Evolutionary conservation across 495 filamentous ascomycete species (phyloP), one percentile per base, ranked within the genome.

Genomic region (Lindgomyces ingoldianus): DNA sequence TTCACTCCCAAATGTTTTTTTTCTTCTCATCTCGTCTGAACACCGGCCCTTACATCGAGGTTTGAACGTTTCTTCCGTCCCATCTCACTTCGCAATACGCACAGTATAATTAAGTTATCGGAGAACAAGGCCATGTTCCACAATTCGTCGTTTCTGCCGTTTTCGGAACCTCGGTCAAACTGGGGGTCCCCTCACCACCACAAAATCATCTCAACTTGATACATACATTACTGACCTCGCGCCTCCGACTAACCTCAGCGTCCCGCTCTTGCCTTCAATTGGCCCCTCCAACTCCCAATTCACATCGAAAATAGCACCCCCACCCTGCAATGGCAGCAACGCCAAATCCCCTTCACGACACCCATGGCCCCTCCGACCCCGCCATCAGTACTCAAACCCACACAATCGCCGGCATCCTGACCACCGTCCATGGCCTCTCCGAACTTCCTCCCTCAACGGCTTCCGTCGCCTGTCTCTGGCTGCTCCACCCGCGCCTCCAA

Each of bases 401-500:
- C 50, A 80, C 81, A 19, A 88, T 98, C 74, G 84, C 88, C 24
- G 91, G 93, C 24, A 85, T 96, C 26, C 79, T 87, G 8, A 83
- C 86, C 12, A 86, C 86, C 52, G 83, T 96, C 52, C 91, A 90
- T 72, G 93, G 93, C 19, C 80, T 96, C 1, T 75, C 85, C 18
- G 90, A 96, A 66, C 81, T 96, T 4, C 75, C 81, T 4, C 21
- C 75, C 9, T 75, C 82, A 29, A 67, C 71, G 22, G 60, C 70
- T 27, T 74, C 78, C 1, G 76, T 93, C 12, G 85, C 91, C 27
- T 89, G 87, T 73, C 80, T 96, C 46, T 96, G 91, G 91, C 84
- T 98, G 16, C 82, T 96, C 29, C 91, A 97, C 75, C 90, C 89
- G 1, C 85, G 94, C 21, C 76, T 87, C 30, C 78, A 84, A 27